Conservation (phyloP, 768 basidiomycete genomes). For the Boletus sensibilis region DNA sequence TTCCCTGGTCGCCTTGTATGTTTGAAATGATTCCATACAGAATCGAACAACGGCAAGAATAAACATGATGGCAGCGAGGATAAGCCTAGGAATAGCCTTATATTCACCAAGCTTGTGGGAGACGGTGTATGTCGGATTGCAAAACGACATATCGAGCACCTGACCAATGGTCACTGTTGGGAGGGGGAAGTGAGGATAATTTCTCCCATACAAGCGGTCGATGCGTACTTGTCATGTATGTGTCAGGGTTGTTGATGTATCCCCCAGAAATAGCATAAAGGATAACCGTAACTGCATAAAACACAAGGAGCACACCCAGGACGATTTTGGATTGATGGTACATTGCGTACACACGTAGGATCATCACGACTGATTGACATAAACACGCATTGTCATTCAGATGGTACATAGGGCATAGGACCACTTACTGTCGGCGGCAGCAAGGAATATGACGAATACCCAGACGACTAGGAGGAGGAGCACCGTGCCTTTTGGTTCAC, state of each 20-base stretch:
- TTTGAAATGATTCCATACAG: constrained; percentile 5
- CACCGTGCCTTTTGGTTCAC: constrained; percentile 8
- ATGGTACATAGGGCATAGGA: not conserved
- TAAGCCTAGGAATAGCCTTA: constrained; percentile 11
- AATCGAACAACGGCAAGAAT: constrained; percentile 2
- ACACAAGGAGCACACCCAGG: constrained; percentile 12
- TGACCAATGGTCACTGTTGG: constrained; percentile 8
- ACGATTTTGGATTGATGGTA: constrained; percentile 16
- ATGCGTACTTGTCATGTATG: constrained; percentile 10
- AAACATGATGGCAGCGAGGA: constrained; percentile 13
- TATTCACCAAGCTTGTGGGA: constrained; percentile 3
- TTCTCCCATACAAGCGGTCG: not conserved
- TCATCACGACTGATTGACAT: constrained; percentile 19
- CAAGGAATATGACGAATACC: constrained; percentile 15
- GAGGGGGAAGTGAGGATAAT: not conserved
- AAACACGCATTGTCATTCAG: not conserved
- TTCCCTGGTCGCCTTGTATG: constrained; percentile 7
- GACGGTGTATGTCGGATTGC: not conserved
- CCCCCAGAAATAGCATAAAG: not conserved
- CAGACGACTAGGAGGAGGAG: not conserved
- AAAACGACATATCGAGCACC: constrained; percentile 18
- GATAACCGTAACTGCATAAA: constrained; percentile 9
- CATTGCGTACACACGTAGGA: constrained; percentile 27
- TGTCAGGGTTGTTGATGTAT: constrained; percentile 4
- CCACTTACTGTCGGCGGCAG: constrained; percentile 20